Conservation (phyloP, 2,329 filamentous ascomycete species). For the Colletotrichum lini region DNA sequence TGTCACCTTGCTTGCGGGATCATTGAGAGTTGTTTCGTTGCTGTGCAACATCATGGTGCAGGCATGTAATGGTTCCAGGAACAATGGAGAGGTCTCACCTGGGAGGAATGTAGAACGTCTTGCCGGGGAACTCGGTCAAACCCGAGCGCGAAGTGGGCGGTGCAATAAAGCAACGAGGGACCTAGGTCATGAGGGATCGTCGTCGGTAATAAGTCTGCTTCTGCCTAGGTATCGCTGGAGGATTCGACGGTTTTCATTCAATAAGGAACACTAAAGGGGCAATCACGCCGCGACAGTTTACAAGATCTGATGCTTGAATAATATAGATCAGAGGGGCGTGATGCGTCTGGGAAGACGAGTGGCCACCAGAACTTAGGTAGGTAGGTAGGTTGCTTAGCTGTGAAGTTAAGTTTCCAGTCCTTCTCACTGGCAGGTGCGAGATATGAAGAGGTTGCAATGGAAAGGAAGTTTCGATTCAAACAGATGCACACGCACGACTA, state of each 20-base stretch:
- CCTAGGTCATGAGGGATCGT: slow-evolving; percentile 18
- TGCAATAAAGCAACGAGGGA: not conserved
- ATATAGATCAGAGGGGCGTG: not conserved
- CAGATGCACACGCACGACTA: slow-evolving; percentile 22
- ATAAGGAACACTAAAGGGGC: not conserved
- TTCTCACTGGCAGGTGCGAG: slow-evolving; percentile 2
- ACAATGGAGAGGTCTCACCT: slow-evolving; percentile 42
- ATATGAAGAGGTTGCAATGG: slow-evolving; percentile 19
- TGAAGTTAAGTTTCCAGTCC: not conserved
- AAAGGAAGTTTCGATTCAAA: slow-evolving; percentile 26
- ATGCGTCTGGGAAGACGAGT: not conserved
- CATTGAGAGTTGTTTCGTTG: slow-evolving; percentile 20
- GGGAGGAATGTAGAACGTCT: slow-evolving; percentile 38
- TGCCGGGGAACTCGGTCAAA: slow-evolving; percentile 26
- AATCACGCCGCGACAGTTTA: not conserved
- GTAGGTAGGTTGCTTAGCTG: too few species aligned
- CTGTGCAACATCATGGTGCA: slow-evolving; percentile 38
- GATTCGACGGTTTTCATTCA: not conserved
- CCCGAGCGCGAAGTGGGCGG: not conserved
- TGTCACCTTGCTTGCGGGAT: slow-evolving; percentile 1
- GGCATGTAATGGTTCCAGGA: slow-evolving; percentile 37
- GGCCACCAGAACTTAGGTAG: too few species aligned
- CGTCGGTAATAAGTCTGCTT: slow-evolving; percentile 4
- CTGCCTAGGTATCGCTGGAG: slow-evolving; percentile 12
- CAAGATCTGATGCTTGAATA: not conserved